Percentiles rank a stretch among this genome's conserved stretches.
Conservation (phyloP, 306 rosid genomes). For the Cotoneaster glaucophyllus region DNA sequence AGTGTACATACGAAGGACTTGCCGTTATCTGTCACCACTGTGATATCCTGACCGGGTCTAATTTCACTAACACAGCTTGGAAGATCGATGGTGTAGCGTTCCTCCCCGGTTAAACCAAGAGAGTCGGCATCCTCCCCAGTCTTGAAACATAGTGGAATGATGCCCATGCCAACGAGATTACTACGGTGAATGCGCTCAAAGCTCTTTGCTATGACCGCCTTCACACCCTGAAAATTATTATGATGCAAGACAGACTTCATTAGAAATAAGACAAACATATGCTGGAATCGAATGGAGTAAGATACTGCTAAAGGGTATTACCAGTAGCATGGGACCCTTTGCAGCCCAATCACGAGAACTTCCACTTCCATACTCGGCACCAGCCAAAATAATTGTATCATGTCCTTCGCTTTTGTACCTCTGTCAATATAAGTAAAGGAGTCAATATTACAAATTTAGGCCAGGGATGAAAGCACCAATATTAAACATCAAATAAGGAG, state of each 20-base stretch:
- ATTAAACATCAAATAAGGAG: background rate
- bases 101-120: slow-evolving; percentile 78
- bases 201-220: slow-evolving; percentile 92
- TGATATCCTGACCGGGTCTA: slow-evolving; percentile 79
- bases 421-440: slow-evolving; percentile 34
- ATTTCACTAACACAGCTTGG: slow-evolving; percentile 69
- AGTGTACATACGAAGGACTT: slow-evolving; percentile 57
- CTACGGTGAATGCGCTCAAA: slow-evolving; percentile 97
- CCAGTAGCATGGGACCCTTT: slow-evolving; percentile 93
- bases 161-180: slow-evolving; percentile 94
- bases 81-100: slow-evolving; percentile 74
- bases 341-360: slow-evolving; percentile 99
- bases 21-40: slow-evolving; percentile 59
- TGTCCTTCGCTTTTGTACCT: slow-evolving; percentile 76
- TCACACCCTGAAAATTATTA: slow-evolving; percentile 62
- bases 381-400: slow-evolving; percentile 71
- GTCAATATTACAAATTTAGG: background rate
- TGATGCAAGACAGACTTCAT: background rate
- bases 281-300: background rate
- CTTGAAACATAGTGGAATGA: slow-evolving; percentile 80
- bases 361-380: slow-evolving; percentile 97
- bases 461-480: background rate
- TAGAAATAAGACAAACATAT: background rate
- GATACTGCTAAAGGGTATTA: slow-evolving; percentile 23
- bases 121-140: slow-evolving; percentile 83